phyloP scores from a whole-genome alignment of 345 rosid genomes.

The Turritis glabra region DNA sequence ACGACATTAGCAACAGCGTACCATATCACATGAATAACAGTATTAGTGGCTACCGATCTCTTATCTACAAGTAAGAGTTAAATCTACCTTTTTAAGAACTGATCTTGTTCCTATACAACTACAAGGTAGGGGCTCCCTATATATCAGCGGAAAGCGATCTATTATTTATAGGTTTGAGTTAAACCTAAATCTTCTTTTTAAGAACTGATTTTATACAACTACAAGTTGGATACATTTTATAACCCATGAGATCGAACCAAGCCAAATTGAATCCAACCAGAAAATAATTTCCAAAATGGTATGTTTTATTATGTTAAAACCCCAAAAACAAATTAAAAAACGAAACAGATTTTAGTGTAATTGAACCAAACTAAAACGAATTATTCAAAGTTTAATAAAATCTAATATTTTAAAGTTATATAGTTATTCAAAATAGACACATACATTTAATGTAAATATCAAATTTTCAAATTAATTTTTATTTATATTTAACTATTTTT shows the following conservation, averaged over 20 bases:
- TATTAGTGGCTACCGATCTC: conserved; percentile 7
- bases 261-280: too few species aligned
- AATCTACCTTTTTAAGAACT: background rate
- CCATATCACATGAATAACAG: conserved; percentile 22
- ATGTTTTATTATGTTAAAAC: too few species aligned
- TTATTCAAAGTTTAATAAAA: too few species aligned
- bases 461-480: too few species aligned
- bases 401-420: too few species aligned
- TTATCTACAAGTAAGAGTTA: background rate
- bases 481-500: too few species aligned
- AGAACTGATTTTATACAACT: background rate
- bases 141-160: conserved; percentile 19
- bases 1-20: background rate
- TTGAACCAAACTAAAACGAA: background rate
- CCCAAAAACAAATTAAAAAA: too few species aligned
- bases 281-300: background rate
- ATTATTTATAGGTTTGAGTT: conserved; percentile 20
- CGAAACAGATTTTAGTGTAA: background rate
- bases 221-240: background rate
- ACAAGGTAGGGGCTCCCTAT: too few species aligned
- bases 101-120: background rate
- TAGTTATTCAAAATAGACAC: too few species aligned
- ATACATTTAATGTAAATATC: too few species aligned
- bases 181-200: background rate
- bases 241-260: background rate